A percentile compares a stretch with the other conserved stretches of the same genome.
These are phyloP conservation scores for Symbiodinium natans DNA, from an alignment of 73 alveolate genomes.

Conservation along the genomic window DNA sequence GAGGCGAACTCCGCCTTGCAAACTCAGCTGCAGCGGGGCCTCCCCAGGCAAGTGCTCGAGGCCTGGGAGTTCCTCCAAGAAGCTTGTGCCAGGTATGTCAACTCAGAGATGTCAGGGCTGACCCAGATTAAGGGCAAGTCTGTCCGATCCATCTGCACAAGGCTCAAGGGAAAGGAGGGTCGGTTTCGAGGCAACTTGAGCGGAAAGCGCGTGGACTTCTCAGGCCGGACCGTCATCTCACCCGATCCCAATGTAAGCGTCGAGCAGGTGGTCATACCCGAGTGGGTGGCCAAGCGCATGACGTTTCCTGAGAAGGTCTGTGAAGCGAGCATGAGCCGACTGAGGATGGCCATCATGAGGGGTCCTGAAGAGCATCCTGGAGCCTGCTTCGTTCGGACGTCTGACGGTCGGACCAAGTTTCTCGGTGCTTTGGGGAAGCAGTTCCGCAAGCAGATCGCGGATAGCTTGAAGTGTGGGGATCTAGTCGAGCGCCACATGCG, in stretches of 20 bases:
- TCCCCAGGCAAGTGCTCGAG: slow-evolving; percentile 47
- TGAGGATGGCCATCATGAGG: slow-evolving; percentile 96
- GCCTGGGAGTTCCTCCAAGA: slow-evolving; percentile 83
- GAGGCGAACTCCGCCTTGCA: slow-evolving; percentile 77
- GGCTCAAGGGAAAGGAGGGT: slow-evolving; percentile 99
- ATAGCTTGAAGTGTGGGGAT: slow-evolving; percentile 36
- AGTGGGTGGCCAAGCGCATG: slow-evolving; percentile 98
- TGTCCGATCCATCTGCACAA: slow-evolving; percentile 98
- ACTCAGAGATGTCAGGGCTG: slow-evolving; percentile 97
- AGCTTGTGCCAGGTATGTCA: slow-evolving; percentile 64
- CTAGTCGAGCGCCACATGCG: slow-evolving; percentile 97
- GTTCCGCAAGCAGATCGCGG: slow-evolving; percentile 32
- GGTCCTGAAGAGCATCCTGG: slow-evolving; percentile 99
- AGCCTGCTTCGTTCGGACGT: slow-evolving; percentile 96
- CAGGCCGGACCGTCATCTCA: slow-evolving; percentile 99
- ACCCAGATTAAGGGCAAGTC: slow-evolving; percentile 96
- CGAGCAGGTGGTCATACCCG: slow-evolving; percentile 99
- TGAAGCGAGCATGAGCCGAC: slow-evolving; percentile 96
- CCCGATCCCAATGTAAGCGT: slow-evolving; percentile 99
- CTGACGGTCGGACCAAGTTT: neutral
- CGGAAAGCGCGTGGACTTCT: slow-evolving; percentile 99
- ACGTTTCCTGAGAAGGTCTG: slow-evolving; percentile 98
- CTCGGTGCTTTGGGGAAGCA: slow-evolving; percentile 43
- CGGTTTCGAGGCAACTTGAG: slow-evolving; percentile 99
- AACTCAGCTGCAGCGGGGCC: slow-evolving; percentile 62